These are phyloP conservation scores for Tulasnella sp. DNA, from an alignment of 768 basidiomycete genomes.

Conservation along the genomic window DNA sequence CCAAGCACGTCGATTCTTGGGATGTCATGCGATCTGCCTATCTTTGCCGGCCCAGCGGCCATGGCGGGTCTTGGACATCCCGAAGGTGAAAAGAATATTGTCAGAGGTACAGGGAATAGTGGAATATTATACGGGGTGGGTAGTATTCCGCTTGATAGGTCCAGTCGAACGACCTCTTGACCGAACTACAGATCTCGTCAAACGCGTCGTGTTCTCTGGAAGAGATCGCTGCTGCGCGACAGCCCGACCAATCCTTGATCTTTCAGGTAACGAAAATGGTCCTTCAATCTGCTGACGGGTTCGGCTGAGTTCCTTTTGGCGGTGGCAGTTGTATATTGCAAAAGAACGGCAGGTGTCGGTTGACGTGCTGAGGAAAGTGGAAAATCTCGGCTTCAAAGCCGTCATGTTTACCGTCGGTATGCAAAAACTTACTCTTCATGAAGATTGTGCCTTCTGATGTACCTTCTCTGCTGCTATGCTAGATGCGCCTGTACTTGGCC, in stretches of 20 bases:
- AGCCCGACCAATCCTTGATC: slow-evolving; percentile 20
- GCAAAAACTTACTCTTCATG: neutral
- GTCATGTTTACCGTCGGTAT: slow-evolving; percentile 67
- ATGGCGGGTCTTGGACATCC: slow-evolving; percentile 41
- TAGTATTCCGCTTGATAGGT: neutral
- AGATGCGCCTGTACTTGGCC: slow-evolving; percentile 68
- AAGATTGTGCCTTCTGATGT: neutral
- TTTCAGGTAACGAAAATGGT: slow-evolving; percentile 8
- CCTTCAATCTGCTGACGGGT: neutral
- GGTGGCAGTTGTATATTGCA: slow-evolving; percentile 68
- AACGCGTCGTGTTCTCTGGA: slow-evolving; percentile 22
- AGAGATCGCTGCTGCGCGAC: slow-evolving; percentile 21
- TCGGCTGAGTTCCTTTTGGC: neutral
- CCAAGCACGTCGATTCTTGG: slow-evolving; percentile 31
- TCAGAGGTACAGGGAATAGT: slow-evolving; percentile 36
- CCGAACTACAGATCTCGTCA: slow-evolving; percentile 9
- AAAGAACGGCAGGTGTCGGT: slow-evolving; percentile 56
- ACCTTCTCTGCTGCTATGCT: slow-evolving; percentile 27
- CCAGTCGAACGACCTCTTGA: neutral
- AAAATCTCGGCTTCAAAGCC: slow-evolving; percentile 69
- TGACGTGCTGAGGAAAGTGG: slow-evolving; percentile 61
- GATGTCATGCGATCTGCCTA: slow-evolving; percentile 30
- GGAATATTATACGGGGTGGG: slow-evolving; percentile 45
- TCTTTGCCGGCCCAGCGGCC: slow-evolving; percentile 41
- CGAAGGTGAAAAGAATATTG: slow-evolving; percentile 43